Percentiles rank a stretch among this genome's conserved stretches.
phyloP scores from a whole-genome alignment of 495 filamentous ascomycete species.

The Physcia stellaris region DNA sequence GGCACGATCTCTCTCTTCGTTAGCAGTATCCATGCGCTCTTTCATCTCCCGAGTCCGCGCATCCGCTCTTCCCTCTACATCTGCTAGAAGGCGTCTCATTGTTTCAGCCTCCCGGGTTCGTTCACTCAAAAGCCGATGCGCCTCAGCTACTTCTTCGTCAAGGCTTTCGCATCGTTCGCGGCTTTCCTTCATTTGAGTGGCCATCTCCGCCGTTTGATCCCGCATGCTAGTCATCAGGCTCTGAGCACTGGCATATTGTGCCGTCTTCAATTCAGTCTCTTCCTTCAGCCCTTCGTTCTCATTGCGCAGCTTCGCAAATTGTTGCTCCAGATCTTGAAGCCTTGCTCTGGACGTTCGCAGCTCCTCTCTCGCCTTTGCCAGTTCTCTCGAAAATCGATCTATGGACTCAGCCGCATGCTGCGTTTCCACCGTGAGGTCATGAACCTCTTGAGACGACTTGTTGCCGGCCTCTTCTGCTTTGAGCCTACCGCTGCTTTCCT shows the following conservation, averaged over 20 bases:
- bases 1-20: conserved; percentile 83
- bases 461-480: conserved; percentile 66
- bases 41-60: conserved; percentile 74
- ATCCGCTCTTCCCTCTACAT: conserved; percentile 74
- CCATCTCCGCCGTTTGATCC: conserved; percentile 75
- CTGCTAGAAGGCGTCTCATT: conserved; percentile 77
- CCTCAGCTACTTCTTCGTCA: conserved; percentile 87
- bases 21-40: conserved; percentile 70
- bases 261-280: conserved; percentile 68
- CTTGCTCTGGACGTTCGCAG: conserved; percentile 45
- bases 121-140: conserved; percentile 76
- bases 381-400: conserved; percentile 53
- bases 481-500: conserved; percentile 56
- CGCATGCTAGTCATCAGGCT: conserved; percentile 81
- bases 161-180: conserved; percentile 67
- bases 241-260: conserved; percentile 77
- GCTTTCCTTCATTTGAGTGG: conserved; percentile 87
- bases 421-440: conserved; percentile 61
- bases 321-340: conserved; percentile 57
- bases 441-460: conserved; percentile 56
- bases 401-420: conserved; percentile 58
- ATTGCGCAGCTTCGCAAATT: conserved; percentile 46
- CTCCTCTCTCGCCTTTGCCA: conserved; percentile 57
- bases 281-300: conserved; percentile 58
- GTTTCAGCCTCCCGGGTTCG: conserved; percentile 91